Percentiles rank a stretch among this genome's conserved stretches.
Evolutionary conservation across 2,329 filamentous ascomycete species (phyloP).

Genomic region (Trichoderma sp.): DNA sequence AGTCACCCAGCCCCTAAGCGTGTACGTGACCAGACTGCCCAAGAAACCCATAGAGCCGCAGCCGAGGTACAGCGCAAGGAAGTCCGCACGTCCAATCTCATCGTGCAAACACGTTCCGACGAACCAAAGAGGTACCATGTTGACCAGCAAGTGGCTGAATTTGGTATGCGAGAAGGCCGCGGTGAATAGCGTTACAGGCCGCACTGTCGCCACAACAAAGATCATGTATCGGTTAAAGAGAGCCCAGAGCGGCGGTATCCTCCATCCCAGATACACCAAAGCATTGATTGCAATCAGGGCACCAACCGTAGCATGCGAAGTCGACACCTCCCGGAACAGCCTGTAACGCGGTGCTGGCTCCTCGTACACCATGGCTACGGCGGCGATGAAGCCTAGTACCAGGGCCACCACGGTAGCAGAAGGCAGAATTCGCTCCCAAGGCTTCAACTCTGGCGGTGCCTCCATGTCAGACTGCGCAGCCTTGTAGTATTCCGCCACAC

Average conservation of each 20-base stretch:
- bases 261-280: conserved; percentile 60
- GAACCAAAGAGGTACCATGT: conserved; percentile 67
- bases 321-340: conserved; percentile 61
- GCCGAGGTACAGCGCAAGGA: conserved; percentile 66
- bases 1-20: conserved; percentile 47
- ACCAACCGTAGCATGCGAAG: conserved; percentile 64
- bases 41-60: conserved; percentile 61
- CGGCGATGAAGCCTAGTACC: conserved; percentile 46
- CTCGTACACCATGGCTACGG: conserved; percentile 52
- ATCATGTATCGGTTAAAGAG: conserved; percentile 70
- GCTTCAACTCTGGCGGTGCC: conserved; percentile 51
- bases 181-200: conserved; percentile 61
- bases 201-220: conserved; percentile 64
- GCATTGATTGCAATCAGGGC: conserved; percentile 62
- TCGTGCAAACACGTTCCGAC: conserved; percentile 69
- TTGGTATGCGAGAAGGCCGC: conserved; percentile 70
- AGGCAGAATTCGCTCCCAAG: conserved; percentile 57
- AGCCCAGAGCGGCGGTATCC: conserved; percentile 64
- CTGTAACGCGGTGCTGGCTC: conserved; percentile 54
- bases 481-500: conserved; percentile 43
- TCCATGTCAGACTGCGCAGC: conserved; percentile 53
- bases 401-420: conserved; percentile 51
- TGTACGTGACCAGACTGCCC: conserved; percentile 54
- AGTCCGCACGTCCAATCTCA: conserved; percentile 67
- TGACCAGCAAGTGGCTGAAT: conserved; percentile 60